Evolutionary conservation across 441 rosid genomes (phyloP).

Genomic region (Gossypium schwendimanii): DNA sequence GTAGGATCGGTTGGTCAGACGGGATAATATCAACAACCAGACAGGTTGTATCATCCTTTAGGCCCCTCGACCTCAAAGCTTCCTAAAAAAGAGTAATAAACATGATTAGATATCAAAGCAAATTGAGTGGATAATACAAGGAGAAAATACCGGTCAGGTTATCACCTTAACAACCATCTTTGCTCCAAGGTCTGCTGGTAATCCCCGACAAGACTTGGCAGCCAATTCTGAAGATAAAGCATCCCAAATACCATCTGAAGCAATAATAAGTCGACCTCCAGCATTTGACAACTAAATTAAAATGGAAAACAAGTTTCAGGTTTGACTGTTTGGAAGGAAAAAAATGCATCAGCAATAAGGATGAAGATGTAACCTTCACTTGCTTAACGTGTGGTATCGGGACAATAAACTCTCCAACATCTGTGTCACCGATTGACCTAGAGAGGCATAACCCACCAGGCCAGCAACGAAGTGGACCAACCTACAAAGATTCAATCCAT

Average conservation of each 20-base stretch:
- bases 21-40: constrained; percentile 97
- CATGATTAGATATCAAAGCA: constrained; percentile 9
- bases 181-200: constrained; percentile 94
- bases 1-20: constrained; percentile 58
- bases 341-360: not conserved
- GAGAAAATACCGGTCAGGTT: not conserved
- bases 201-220: constrained; percentile 85
- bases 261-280: constrained; percentile 90
- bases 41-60: constrained; percentile 98
- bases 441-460: constrained; percentile 98
- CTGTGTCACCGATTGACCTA: constrained; percentile 92
- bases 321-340: not conserved
- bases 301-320: constrained; percentile 2
- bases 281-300: constrained; percentile 63
- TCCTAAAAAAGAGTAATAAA: constrained; percentile 41
- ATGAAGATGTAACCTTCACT: constrained; percentile 60
- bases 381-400: constrained; percentile 96
- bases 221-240: constrained; percentile 82
- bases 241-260: constrained; percentile 99
- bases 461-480: constrained; percentile 98
- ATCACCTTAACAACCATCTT: constrained; percentile 90
- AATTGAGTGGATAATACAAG: not conserved
- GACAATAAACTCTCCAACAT: constrained; percentile 90
- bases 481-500: constrained; percentile 37
- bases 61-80: constrained; percentile 90